Percentiles rank a stretch among this genome's conserved stretches.
Conservation (phyloP, 768 basidiomycete species). For the Suillus brevipes region DNA sequence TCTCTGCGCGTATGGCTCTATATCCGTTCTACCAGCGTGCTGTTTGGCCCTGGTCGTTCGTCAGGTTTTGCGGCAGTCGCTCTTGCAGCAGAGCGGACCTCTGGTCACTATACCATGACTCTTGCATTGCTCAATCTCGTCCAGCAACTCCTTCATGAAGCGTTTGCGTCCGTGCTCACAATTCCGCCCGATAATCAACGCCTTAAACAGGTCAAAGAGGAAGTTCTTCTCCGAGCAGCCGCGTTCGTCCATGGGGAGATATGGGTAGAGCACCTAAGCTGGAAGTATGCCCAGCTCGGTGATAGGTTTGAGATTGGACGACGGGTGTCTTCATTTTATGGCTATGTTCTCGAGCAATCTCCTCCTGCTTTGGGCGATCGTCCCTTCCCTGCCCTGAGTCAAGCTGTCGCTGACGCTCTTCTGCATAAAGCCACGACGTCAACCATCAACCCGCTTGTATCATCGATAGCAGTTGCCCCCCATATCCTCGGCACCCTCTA, state of each 20-base stretch:
- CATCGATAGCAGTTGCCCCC: constrained; percentile 62
- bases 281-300: constrained; percentile 82
- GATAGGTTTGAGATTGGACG: constrained; percentile 84
- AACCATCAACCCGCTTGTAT: constrained; percentile 78
- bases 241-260: constrained; percentile 83
- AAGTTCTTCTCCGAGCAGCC: constrained; percentile 76
- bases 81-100: constrained; percentile 67
- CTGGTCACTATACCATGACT: constrained; percentile 82
- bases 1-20: constrained; percentile 89
- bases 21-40: constrained; percentile 71
- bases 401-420: constrained; percentile 67
- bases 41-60: constrained; percentile 66
- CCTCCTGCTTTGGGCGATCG: constrained; percentile 53
- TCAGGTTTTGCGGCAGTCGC: constrained; percentile 62
- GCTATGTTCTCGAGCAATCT: constrained; percentile 62
- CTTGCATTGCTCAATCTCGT: constrained; percentile 76
- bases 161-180: constrained; percentile 50
- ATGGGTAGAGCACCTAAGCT: constrained; percentile 82
- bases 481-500: constrained; percentile 62
- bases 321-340: constrained; percentile 65
- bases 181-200: constrained; percentile 57
- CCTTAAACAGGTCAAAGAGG: constrained; percentile 75
- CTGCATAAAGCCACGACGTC: constrained; percentile 75
- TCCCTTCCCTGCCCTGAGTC: constrained; percentile 62
- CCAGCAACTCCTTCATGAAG: constrained; percentile 73